Evolutionary conservation across 352 stramenopile genomes (phyloP).

Genomic region (Phytophthora meadii): DNA sequence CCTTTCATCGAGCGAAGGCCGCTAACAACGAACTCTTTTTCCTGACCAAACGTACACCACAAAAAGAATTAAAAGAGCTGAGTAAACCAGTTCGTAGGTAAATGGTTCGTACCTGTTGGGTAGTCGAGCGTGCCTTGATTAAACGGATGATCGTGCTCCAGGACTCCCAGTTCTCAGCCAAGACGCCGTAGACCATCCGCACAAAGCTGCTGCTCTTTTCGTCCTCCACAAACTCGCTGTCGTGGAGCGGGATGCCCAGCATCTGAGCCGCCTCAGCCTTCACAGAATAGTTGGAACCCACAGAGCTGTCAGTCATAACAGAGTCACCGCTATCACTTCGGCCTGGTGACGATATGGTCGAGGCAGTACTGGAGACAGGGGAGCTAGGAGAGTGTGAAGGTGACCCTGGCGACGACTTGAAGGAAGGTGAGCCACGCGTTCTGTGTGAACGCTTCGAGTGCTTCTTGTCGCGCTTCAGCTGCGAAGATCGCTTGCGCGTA

Average conservation of each 20-base stretch:
- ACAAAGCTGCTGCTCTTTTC: slow-evolving; percentile 67
- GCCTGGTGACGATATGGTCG: slow-evolving; percentile 68
- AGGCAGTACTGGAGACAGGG: slow-evolving; percentile 57
- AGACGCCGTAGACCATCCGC: slow-evolving; percentile 70
- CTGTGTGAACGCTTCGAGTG: slow-evolving; percentile 74
- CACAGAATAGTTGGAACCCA: slow-evolving; percentile 81
- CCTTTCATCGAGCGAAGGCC: slow-evolving; percentile 79
- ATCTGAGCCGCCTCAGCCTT: slow-evolving; percentile 81
- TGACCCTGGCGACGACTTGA: slow-evolving; percentile 73
- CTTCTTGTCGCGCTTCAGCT: slow-evolving; percentile 83
- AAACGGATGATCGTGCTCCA: slow-evolving; percentile 86
- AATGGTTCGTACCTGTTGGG: slow-evolving; percentile 58
- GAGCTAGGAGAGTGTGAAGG: slow-evolving; percentile 72
- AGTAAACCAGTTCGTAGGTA: not conserved
- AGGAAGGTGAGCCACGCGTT: slow-evolving; percentile 71
- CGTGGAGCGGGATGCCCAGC: slow-evolving; percentile 78
- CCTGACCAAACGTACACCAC: slow-evolving; percentile 37
- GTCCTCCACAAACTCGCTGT: slow-evolving; percentile 63
- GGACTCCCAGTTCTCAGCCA: slow-evolving; percentile 86
- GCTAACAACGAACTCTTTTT: slow-evolving; percentile 83
- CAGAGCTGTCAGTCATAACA: slow-evolving; percentile 59
- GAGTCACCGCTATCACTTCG: slow-evolving; percentile 71
- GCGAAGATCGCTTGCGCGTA: slow-evolving; percentile 85
- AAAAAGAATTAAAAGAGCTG: not conserved
- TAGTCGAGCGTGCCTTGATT: slow-evolving; percentile 77